A percentile compares a stretch with the other conserved stretches of the same genome.
Conservation (phyloP, 306 rosid species). For the Gleditsia sinensis region DNA sequence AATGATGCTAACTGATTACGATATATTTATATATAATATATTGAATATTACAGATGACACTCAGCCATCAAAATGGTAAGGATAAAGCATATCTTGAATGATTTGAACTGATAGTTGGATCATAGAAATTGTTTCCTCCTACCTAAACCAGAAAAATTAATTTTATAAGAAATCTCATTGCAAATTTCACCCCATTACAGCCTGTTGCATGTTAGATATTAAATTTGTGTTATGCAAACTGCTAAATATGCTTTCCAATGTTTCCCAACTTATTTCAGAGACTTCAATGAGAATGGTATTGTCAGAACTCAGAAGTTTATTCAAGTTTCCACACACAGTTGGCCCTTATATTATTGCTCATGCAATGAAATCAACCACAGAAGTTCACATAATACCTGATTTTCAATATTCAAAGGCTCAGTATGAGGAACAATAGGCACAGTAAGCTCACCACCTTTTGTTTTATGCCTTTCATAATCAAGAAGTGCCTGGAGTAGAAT, state of each 20-base stretch:
- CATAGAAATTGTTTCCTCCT: neutral
- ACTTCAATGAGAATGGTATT: slow-evolving; percentile 9
- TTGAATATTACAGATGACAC: neutral
- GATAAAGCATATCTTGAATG: neutral
- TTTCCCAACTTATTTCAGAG: neutral
- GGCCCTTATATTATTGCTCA: slow-evolving; percentile 20
- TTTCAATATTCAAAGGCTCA: slow-evolving; percentile 71
- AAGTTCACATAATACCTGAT: slow-evolving; percentile 61
- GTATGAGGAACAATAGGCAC: slow-evolving; percentile 71
- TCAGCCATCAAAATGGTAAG: neutral
- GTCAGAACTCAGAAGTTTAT: neutral
- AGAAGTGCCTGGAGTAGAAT: slow-evolving; percentile 79
- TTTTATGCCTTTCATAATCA: slow-evolving; percentile 91
- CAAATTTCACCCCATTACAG: neutral
- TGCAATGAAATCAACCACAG: slow-evolving; percentile 10
- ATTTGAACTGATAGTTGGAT: slow-evolving; percentile 3
- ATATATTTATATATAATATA: neutral
- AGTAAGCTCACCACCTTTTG: slow-evolving; percentile 70
- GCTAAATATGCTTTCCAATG: neutral
- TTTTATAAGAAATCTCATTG: slow-evolving; percentile 13
- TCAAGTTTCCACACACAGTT: neutral
- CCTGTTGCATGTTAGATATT: neutral
- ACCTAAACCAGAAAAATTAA: neutral
- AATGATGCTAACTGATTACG: slow-evolving; percentile 1
- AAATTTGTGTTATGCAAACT: neutral